Evolutionary conservation across 352 stramenopile genomes (phyloP), one percentile per base, ranked within the genome.

Genomic region (Phytopythium helicoides): DNA sequence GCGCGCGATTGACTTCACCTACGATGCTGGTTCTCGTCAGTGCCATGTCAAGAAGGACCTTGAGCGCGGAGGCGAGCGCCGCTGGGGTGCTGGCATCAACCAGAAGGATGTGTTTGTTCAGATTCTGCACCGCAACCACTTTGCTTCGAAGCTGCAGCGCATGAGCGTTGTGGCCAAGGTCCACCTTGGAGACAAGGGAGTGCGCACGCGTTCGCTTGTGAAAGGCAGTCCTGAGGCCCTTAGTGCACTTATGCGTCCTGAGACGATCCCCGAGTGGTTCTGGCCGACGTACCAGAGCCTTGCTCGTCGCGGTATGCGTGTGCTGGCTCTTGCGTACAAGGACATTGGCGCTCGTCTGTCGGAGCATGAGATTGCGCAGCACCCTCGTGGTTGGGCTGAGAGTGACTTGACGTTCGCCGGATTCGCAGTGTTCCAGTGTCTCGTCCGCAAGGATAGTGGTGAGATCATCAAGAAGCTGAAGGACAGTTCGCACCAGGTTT

Each of bases 211-310:
- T 3, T 93, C 87, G 31, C 85, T 99, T 8, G 90, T 98, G 14
- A 99, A 99, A 63, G 97, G 97, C 54, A 98, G 96, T 23, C 97
- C 97, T 0, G 97, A 99, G 60, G 89, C 86, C 8, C 60, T 99
- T 2, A 80, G 82, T 8, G 64, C 69, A 6, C 67, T 99, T 45
- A 68, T 99, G n/a, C 70, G 76, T 31, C 51, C 73, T 12, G 76
- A 88, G 26, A 66, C 76, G 15, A 84, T 98, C 15, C 96, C 96
- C 2, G 51, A 61, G 21, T 92, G 96, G 71, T 99, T 91, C 59
- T 94, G 81, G 84, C 70, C 80, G 5, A 94, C 86, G 18, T 95
- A 95, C 63, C 81, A 91, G 65, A 90, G 61, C 39, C 66, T 95
- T 36, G 86, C 86, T 50, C 80, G 84, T 41, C 76, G 79, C 28